Evolutionary conservation across 495 filamentous ascomycete genomes (phyloP).

Genomic region (Aspergillus nidulans): DNA sequence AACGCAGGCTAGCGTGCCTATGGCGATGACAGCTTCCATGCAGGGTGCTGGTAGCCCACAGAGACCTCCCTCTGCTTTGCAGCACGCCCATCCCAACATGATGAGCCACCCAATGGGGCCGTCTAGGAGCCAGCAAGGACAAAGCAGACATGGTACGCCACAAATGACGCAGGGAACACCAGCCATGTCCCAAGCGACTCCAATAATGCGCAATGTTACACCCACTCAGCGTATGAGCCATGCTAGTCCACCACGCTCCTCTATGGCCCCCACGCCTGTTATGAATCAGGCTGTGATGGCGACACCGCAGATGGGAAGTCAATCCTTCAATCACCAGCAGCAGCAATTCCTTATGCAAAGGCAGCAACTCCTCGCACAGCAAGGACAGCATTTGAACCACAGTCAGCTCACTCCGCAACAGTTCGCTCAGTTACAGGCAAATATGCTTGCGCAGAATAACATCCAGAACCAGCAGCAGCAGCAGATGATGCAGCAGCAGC

Average conservation of each 20-base stretch:
- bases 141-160: conserved; percentile 71
- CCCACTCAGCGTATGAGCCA: conserved; percentile 70
- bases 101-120: conserved; percentile 70
- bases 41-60: conserved; percentile 69
- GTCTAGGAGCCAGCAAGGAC: conserved; percentile 75
- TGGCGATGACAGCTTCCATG: conserved; percentile 75
- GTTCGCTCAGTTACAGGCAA: conserved; percentile 41
- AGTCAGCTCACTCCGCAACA: conserved; percentile 46
- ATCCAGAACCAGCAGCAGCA: conserved; percentile 46
- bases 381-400: conserved; percentile 41
- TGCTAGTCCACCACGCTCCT: conserved; percentile 59
- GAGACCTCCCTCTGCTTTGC: conserved; percentile 70
- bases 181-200: conserved; percentile 67
- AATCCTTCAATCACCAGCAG: conserved; percentile 39
- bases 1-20: conserved; percentile 57
- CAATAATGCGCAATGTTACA: conserved; percentile 63
- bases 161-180: conserved; percentile 76
- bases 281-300: conserved; percentile 51
- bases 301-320: conserved; percentile 37
- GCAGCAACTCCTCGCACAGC: conserved; percentile 45
- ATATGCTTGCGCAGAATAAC: conserved; percentile 52
- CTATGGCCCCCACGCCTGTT: conserved; percentile 55
- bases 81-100: conserved; percentile 63
- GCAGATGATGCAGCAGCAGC: conserved; percentile 40
- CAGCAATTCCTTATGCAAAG: conserved; percentile 45